These are phyloP conservation scores for Metschnikowia cubensis DNA, from an alignment of 805 yeast species.

Conservation along the genomic window DNA sequence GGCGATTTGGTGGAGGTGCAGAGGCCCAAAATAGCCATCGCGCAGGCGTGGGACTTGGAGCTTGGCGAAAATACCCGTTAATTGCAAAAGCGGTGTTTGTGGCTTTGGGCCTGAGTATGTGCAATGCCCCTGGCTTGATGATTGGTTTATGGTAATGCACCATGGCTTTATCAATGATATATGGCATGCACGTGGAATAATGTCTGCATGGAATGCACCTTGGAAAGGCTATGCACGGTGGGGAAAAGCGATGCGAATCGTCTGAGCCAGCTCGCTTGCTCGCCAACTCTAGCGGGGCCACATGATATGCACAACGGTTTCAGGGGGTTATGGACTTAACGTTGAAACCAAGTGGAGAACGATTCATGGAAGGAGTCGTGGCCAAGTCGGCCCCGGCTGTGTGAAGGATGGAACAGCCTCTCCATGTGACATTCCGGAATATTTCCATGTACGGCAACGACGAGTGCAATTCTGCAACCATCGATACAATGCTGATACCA, in stretches of 20 bases:
- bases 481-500: too few relatives aligned
- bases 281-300: background rate
- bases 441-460: background rate
- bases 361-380: too few relatives aligned
- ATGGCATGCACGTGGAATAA: background rate
- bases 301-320: background rate
- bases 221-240: background rate
- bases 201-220: background rate
- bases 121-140: too few relatives aligned
- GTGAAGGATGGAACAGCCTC: too few relatives aligned
- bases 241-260: background rate
- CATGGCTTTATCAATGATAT: too few relatives aligned
- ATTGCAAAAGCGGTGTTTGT: too few relatives aligned
- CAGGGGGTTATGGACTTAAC: background rate
- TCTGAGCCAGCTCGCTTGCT: too few relatives aligned
- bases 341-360: background rate
- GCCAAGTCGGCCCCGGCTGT: too few relatives aligned
- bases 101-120: too few relatives aligned
- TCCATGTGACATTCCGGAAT: background rate
- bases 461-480: too few relatives aligned
- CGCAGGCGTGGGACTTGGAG: slow-evolving; percentile 8
- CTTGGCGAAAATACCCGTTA: background rate
- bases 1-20: slow-evolving; percentile 7
- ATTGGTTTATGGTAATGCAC: too few relatives aligned
- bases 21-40: slow-evolving; percentile 8